Evolutionary conservation across 352 stramenopile species (phyloP), one percentile per base, ranked within the genome.

Genomic region (Pythium phragmitis): DNA sequence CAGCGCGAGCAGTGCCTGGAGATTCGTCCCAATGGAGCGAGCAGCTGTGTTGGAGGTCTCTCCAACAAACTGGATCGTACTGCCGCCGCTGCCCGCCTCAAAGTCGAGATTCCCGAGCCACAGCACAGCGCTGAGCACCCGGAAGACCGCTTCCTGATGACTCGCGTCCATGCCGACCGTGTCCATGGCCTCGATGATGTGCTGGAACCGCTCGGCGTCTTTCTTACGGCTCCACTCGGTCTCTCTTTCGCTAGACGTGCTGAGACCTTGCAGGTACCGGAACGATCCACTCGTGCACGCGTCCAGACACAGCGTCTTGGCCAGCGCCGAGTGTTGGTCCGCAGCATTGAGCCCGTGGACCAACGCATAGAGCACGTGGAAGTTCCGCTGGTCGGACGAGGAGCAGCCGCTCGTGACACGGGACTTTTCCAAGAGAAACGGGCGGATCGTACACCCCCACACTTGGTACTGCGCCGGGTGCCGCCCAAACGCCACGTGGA

Each of bases 71-170:
- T 23, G 5, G 28, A 73, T 28, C 23, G 41, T 41, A 7, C 9
- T 17, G 17, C n/a, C 19, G 3, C n/a, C 4, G 55, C 13, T 12
- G n/a, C 55, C 55, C 41, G 67, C 67, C 23, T 73, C 53, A 47
- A 93, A 82, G 3, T 75, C 65, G 30, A 93, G 60, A 42, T 93
- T 93, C 14, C 82, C 82, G 11, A 93, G 69, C 80, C 83, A 90
- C 5, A 93, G 60, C 21, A 90, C 74, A 14, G 84, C 82, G 60
- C 80, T 88, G 16, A 93, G 61, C 17, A 88, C 60, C 33, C 72
- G 70, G 54, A 91, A 90, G 50, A 93, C 73, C 11, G 72, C 39
- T 39, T 79, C 74, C 34, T 85, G 82, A 30, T 80, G 61, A 33
- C 72, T 59, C 19, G 64, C 39, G 3, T 73, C 60, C 19, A 91